Evolutionary conservation across 768 basidiomycete species (phyloP).

Genomic region (Agrocybe praecox): DNA sequence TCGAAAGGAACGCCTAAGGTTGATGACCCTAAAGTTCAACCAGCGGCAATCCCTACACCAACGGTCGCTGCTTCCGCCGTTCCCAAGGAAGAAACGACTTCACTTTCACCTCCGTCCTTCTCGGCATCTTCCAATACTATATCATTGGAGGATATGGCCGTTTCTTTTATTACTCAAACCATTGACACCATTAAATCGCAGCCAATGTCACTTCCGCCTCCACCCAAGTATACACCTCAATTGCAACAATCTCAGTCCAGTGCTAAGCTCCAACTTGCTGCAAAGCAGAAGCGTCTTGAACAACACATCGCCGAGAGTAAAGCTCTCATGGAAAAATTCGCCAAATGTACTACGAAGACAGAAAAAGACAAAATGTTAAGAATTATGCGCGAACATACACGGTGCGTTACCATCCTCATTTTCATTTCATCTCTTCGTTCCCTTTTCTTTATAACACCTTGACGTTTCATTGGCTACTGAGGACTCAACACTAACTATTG

Average conservation of each 20-base stretch:
- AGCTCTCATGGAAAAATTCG: slow-evolving; percentile 47
- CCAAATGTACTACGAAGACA: slow-evolving; percentile 47
- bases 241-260: slow-evolving; percentile 5
- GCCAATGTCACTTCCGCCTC: slow-evolving; percentile 9
- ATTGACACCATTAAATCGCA: slow-evolving; percentile 45
- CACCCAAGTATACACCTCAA: not conserved
- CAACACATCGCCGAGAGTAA: slow-evolving; percentile 57
- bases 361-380: slow-evolving; percentile 50
- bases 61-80: not conserved
- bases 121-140: slow-evolving; percentile 21
- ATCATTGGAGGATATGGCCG: slow-evolving; percentile 56
- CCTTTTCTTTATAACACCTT: slow-evolving; percentile 2
- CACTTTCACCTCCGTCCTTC: slow-evolving; percentile 6
- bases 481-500: slow-evolving; percentile 7
- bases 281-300: slow-evolving; percentile 49
- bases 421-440: slow-evolving; percentile 10
- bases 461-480: not conserved
- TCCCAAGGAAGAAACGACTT: not conserved
- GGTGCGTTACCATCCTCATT: slow-evolving; percentile 44
- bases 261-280: slow-evolving; percentile 37
- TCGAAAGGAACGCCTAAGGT: slow-evolving; percentile 10
- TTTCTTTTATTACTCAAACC: slow-evolving; percentile 60
- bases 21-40: not conserved
- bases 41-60: not conserved
- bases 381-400: slow-evolving; percentile 49